Percentiles rank a stretch among this genome's conserved stretches.
Conservation (phyloP, 345 rosid genomes). For the Salix koriyanagi region DNA sequence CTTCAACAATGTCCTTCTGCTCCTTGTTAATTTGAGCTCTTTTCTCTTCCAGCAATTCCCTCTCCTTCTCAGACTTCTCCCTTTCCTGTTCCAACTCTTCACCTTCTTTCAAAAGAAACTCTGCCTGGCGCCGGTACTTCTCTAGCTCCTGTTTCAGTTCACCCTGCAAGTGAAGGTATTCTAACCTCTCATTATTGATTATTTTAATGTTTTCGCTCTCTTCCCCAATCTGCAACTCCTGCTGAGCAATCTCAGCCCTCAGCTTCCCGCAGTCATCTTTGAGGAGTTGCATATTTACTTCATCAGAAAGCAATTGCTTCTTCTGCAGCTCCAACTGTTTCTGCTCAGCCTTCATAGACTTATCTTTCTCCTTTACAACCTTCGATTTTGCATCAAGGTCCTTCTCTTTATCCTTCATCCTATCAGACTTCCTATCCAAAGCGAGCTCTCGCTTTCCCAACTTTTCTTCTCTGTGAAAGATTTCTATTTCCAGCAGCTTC, state of each 20-base stretch:
- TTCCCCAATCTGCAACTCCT: slow-evolving; percentile 53
- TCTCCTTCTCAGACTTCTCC: slow-evolving; percentile 73
- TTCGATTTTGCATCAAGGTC: slow-evolving; percentile 56
- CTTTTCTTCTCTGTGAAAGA: slow-evolving; percentile 51
- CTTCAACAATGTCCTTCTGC: slow-evolving; percentile 40
- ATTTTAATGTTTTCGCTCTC: slow-evolving; percentile 51
- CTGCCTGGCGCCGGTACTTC: slow-evolving; percentile 47
- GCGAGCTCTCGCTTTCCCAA: slow-evolving; percentile 52
- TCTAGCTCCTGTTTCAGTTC: slow-evolving; percentile 62
- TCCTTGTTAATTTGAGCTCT: slow-evolving; percentile 43
- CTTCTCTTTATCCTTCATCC: slow-evolving; percentile 66
- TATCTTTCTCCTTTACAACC: slow-evolving; percentile 55
- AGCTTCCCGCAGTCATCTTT: slow-evolving; percentile 64
- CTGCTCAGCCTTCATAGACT: slow-evolving; percentile 53
- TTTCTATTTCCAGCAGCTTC: slow-evolving; percentile 46
- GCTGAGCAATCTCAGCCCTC: slow-evolving; percentile 50
- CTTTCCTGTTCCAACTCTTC: slow-evolving; percentile 66
- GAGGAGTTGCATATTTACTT: slow-evolving; percentile 45
- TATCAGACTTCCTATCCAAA: slow-evolving; percentile 47
- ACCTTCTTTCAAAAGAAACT: slow-evolving; percentile 54
- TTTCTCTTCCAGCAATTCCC: slow-evolving; percentile 72
- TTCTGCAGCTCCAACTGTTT: slow-evolving; percentile 54
- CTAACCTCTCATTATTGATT: slow-evolving; percentile 59
- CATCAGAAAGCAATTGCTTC: slow-evolving; percentile 44
- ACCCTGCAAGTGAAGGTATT: slow-evolving; percentile 53